Evolutionary conservation across 2,329 filamentous ascomycete genomes (phyloP), one percentile per base, ranked within the genome.

Genomic region (Sclerotinia borealis): DNA sequence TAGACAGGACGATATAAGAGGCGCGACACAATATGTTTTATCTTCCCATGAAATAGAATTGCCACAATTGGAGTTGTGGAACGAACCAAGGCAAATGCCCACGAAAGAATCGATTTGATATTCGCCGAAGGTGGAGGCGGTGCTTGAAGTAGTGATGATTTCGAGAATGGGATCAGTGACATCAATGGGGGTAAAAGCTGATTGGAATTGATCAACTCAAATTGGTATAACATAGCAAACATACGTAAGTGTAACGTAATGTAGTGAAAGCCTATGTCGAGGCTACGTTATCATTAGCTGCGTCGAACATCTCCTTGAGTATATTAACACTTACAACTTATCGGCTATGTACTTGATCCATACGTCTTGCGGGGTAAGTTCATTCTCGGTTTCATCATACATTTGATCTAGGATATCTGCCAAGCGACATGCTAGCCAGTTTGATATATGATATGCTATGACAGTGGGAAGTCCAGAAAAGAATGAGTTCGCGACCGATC

Each of bases 161-260:
- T 43, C 3, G 69, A 65, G 19, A 74, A 75, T 25, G 72, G 73
- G 25, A 74, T 67, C 31, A 55, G 29, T 37, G 59, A 55, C 31
- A 45, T 48, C 13, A 55, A 27, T 22, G 59, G 59, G 22, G 59
- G 37, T 48, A 55, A 39, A 17, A 62, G 10, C 34, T 61, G 25
- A 13, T 17, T 39, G n/a, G 41, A 58, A 25, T 58, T 15, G 15
- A 74, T 67, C 25, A 75, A 65, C 37, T 70, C 64, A 8, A 75
- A 66, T 49, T 75, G 73, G 43, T 75, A 71, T 2, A 75, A 67
- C 37, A 72, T 70, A 19, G 72, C 69, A 65, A 73, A 75, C 59
- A 73, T 66, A 9, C 70, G 68, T 43, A 73, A 65, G 55, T 74
- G 70, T 5, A 74, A 58, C 2, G 65, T 69, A 34, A 71, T 61